These are phyloP conservation scores for Aspergillus biplanus DNA, from an alignment of 495 filamentous ascomycete species.

Conservation along the genomic window DNA sequence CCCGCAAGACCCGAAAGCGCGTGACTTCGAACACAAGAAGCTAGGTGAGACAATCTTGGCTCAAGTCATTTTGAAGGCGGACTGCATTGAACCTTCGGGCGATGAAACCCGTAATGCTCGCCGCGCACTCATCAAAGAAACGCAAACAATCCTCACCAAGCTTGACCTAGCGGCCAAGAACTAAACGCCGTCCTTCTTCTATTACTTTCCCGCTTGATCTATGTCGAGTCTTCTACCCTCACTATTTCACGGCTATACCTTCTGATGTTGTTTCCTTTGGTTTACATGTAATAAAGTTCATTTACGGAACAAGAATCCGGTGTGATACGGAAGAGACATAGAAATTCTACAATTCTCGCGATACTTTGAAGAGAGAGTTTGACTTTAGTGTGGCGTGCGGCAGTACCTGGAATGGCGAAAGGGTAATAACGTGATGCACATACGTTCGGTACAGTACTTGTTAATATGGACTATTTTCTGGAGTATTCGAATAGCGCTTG, in stretches of 20 bases:
- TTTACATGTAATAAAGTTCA: not conserved
- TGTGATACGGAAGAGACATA: not conserved
- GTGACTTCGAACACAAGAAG: conserved; percentile 76
- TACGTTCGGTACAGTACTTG: too few relatives aligned
- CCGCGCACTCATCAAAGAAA: conserved; percentile 75
- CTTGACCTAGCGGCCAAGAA: conserved; percentile 56
- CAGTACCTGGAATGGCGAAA: too few relatives aligned
- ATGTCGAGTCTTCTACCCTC: not conserved
- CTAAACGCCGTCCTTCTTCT: conserved; percentile 15
- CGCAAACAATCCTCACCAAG: conserved; percentile 64
- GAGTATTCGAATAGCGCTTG: too few relatives aligned
- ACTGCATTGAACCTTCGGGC: conserved; percentile 76
- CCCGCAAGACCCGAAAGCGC: conserved; percentile 70
- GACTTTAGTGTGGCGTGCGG: too few relatives aligned
- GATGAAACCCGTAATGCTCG: conserved; percentile 66
- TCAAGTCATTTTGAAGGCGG: conserved; percentile 82
- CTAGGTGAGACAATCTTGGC: conserved; percentile 82
- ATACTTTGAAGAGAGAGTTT: too few relatives aligned
- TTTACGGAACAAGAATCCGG: not conserved
- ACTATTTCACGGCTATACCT: not conserved
- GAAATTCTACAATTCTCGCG: too few relatives aligned
- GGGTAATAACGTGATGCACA: too few relatives aligned
- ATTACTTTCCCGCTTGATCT: not conserved
- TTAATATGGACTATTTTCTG: too few relatives aligned
- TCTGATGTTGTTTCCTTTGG: not conserved